Percentiles rank a stretch among this genome's conserved stretches.
These are phyloP conservation scores for Diddensiella caesifluorescens DNA, from an alignment of 805 yeast genomes.

Conservation along the genomic window DNA sequence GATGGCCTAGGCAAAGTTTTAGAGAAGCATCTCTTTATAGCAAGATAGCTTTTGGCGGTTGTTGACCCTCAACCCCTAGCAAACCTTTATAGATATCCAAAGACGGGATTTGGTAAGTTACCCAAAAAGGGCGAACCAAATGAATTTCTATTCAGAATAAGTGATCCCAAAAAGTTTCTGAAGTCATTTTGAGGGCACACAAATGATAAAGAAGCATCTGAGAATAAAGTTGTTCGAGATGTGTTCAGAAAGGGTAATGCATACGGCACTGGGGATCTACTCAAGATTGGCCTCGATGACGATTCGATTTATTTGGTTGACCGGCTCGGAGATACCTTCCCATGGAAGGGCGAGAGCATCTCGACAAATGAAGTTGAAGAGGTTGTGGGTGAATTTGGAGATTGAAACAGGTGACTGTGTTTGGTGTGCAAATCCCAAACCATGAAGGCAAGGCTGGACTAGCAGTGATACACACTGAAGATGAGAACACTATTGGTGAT, in stretches of 20 bases:
- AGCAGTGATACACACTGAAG: conserved; percentile 61
- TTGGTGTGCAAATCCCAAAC: conserved; percentile 79
- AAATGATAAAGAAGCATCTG: conserved; percentile 73
- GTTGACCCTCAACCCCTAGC: conserved; percentile 79
- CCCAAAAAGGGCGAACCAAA: conserved; percentile 69
- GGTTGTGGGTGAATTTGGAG: conserved; percentile 34
- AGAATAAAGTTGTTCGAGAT: conserved; percentile 64
- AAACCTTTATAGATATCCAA: conserved; percentile 61
- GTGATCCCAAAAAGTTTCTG: conserved; percentile 58
- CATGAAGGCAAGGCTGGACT: conserved; percentile 96
- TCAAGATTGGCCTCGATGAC: conserved; percentile 60
- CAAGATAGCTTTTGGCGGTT: conserved; percentile 52
- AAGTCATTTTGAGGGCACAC: conserved; percentile 85
- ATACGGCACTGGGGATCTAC: conserved; percentile 83
- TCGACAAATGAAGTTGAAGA: conserved; percentile 91
- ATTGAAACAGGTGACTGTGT: conserved; percentile 60
- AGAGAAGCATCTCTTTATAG: background rate
- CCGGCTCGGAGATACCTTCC: conserved; percentile 87
- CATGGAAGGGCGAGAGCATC: conserved; percentile 96
- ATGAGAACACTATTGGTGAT: conserved; percentile 32
- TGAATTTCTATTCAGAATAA: conserved; percentile 73
- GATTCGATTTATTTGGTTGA: conserved; percentile 80
- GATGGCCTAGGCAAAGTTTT: conserved; percentile 62
- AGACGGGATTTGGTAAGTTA: conserved; percentile 53
- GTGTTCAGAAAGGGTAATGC: conserved; percentile 86